Evolutionary conservation across 495 filamentous ascomycete species (phyloP).

Genomic region (Amphirosellinia nigrospora): DNA sequence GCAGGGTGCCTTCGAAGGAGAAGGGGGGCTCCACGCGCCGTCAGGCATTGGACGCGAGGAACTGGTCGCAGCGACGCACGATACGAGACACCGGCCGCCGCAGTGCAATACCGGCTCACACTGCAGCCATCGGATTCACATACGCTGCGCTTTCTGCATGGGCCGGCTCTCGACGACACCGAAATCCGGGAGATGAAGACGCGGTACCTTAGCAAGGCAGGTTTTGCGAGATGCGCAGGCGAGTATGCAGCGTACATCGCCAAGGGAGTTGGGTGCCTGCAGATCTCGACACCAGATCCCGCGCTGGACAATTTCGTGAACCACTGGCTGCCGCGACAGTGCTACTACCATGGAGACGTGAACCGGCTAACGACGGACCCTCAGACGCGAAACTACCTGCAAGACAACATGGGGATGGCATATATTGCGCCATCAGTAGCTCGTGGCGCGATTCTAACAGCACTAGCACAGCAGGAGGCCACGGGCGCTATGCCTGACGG

Average conservation of each 20-base stretch:
- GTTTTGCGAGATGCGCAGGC: conserved; percentile 47
- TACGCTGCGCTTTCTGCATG: conserved; percentile 61
- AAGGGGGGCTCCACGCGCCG: conserved; percentile 60
- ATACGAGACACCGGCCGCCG: conserved; percentile 61
- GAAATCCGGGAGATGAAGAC: conserved; percentile 54
- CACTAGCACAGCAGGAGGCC: conserved; percentile 57
- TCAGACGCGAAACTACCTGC: conserved; percentile 63
- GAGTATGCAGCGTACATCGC: conserved; percentile 58
- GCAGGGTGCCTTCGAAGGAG: conserved; percentile 61
- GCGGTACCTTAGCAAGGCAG: conserved; percentile 57
- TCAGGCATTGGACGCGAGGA: conserved; percentile 44
- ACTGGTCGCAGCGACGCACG: conserved; percentile 55
- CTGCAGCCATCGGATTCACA: conserved; percentile 42
- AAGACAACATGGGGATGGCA: conserved; percentile 67
- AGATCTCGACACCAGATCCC: conserved; percentile 60
- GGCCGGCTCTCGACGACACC: conserved; percentile 57
- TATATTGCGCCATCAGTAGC: conserved; percentile 60
- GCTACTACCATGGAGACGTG: conserved; percentile 63
- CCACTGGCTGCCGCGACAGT: conserved; percentile 63
- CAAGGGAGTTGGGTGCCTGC: conserved; percentile 55
- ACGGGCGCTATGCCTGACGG: conserved; percentile 64
- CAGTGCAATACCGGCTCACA: conserved; percentile 56
- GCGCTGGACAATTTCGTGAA: conserved; percentile 64
- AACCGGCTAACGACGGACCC: conserved; percentile 65
- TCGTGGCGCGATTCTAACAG: conserved; percentile 53